A percentile compares a stretch with the other conserved stretches of the same genome.
Evolutionary conservation across 805 yeast genomes (phyloP).

Genomic region (Lipomyces sp.): DNA sequence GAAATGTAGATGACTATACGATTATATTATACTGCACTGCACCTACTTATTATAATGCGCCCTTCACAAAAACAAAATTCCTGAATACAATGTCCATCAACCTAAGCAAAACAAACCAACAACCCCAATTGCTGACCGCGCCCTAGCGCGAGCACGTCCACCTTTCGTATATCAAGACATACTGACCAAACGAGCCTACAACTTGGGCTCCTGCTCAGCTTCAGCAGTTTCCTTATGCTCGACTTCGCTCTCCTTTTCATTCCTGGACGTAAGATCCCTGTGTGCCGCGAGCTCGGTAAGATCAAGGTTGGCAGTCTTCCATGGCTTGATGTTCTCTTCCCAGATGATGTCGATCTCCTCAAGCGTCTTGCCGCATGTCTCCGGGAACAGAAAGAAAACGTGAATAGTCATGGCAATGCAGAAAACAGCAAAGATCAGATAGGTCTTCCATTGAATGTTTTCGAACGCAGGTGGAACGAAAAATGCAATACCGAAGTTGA

Average conservation of each 20-base stretch:
- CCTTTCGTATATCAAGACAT: no score
- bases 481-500: constrained; percentile 58
- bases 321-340: constrained; percentile 28
- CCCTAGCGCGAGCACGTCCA: no score
- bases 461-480: constrained; percentile 50
- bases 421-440: constrained; percentile 56
- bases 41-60: no score
- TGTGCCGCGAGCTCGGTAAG: constrained; percentile 14
- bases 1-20: no score
- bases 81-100: no score
- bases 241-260: constrained; percentile 6
- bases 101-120: no score
- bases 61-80: no score
- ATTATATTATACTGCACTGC: no score
- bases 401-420: constrained; percentile 51
- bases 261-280: constrained; percentile 4
- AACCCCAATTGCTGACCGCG: no score
- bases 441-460: constrained; percentile 53
- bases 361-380: constrained; percentile 57
- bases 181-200: no score
- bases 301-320: constrained; percentile 27
- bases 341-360: constrained; percentile 57
- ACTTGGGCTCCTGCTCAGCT: no score
- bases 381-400: constrained; percentile 54
- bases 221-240: no score